These are phyloP conservation scores for Neoconidiobolus thromboides DNA, from an alignment of 371 early-diverging fungal species.

Conservation along the genomic window DNA sequence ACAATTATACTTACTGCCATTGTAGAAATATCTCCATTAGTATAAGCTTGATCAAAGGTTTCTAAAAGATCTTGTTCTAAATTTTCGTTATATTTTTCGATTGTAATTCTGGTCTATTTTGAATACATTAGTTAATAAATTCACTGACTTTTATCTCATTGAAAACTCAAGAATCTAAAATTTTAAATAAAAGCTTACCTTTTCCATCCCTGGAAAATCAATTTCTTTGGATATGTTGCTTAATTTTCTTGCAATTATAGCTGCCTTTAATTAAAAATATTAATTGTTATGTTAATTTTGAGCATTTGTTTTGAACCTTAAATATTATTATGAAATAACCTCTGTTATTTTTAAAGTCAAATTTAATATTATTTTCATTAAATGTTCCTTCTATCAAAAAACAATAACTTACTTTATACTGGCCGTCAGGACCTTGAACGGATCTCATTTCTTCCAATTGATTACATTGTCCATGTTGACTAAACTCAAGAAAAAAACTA, in stretches of 20 bases:
- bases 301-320: background rate
- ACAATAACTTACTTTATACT: constrained; percentile 41
- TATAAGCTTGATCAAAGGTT: constrained; percentile 71
- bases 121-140: background rate
- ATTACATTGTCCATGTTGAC: constrained; percentile 43
- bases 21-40: constrained; percentile 32
- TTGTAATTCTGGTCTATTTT: constrained; percentile 40
- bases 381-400: background rate
- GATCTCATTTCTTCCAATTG: constrained; percentile 51
- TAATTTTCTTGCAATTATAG: constrained; percentile 64
- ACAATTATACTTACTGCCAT: constrained; percentile 30
- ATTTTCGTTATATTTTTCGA: constrained; percentile 81
- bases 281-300: too few species aligned
- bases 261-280: constrained; percentile 28
- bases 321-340: too few species aligned
- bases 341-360: too few species aligned
- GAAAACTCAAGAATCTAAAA: background rate
- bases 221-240: constrained; percentile 78
- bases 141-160: background rate
- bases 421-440: constrained; percentile 61
- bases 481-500: constrained; percentile 75
- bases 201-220: constrained; percentile 52
- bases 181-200: constrained; percentile 20
- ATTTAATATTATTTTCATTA: background rate
- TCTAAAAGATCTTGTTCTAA: constrained; percentile 76